Base-by-base conservation (phyloP, 1,139 yeast genomes). In the Meyerozyma carpophila region DNA sequence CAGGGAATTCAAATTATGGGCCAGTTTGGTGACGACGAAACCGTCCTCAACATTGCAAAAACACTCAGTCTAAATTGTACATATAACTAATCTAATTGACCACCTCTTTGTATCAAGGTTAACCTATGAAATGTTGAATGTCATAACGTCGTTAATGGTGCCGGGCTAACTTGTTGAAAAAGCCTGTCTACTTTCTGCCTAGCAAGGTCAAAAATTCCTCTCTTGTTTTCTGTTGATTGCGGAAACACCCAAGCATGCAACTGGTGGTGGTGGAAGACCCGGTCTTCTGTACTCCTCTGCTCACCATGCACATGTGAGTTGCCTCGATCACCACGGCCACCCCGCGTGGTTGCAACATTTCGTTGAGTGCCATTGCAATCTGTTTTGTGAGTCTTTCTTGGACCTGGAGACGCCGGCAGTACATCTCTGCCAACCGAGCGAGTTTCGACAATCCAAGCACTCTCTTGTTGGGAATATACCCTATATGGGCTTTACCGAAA, bases 321-420 rank as follows among this genome's bases (percentile, higher is more conserved):
- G 98, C 98, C 65, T 93, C 98, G 59, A 93, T 90, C 21, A 93
- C 97, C 36, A 93, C 98, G 0, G 98, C 98, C 11, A 93, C 98
- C 44, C 98, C 98, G 56, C 93, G 77, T 14, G 99, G 98, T 59
- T 85, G 84, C 56, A 93, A 73, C 48, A 91, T 87, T 58, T 90
- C 97, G 63, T 85, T 82, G 42, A 93, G 66, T 0, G 98, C 97
- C 87, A 90, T 88, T 36, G 98, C 98, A 44, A 93, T 91, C 63
- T 93, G 98, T 63, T 93, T 93, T 13, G 98, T 93, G 50, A 93
- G 75, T 53, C 99, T 76, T 62, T 93, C 99, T 65, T 93, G 99
- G 9, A 93, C 98, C 65, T 94, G 98, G 55, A 93, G 77, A 57
- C 99, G 77, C 62, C 98, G 79, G 6, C 96, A 77, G 63, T 90